phyloP scores from a whole-genome alignment of 1,139 yeast species.

The Lodderomyces elongisporus region DNA sequence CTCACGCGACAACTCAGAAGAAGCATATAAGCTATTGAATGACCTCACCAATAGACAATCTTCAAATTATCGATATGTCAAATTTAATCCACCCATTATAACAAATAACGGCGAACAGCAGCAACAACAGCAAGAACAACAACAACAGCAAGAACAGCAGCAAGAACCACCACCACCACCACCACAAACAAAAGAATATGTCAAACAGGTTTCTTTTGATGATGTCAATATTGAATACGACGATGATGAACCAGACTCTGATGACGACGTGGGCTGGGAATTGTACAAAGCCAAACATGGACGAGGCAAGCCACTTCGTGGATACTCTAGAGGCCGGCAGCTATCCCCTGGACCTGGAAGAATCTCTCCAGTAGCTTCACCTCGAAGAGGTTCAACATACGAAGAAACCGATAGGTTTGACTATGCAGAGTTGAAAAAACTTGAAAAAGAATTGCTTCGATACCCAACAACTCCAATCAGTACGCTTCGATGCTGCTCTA shows the following conservation, averaged over 20 bases:
- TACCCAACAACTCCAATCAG: slow-evolving; percentile 54
- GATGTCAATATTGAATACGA: slow-evolving; percentile 17
- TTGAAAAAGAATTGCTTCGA: slow-evolving; percentile 6
- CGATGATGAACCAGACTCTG: slow-evolving; percentile 12
- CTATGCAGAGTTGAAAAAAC: slow-evolving; percentile 4
- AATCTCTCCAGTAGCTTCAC: slow-evolving; percentile 9
- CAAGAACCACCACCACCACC: too few relatives aligned
- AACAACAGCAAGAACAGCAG: too few relatives aligned
- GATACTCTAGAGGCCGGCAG: slow-evolving; percentile 7
- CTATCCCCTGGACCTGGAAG: slow-evolving; percentile 5
- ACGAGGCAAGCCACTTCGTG: not conserved
- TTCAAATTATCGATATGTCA: slow-evolving; percentile 20
- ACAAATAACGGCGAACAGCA: slow-evolving; percentile 5
- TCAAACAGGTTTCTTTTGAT: slow-evolving; percentile 20
- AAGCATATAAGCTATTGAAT: slow-evolving; percentile 15
- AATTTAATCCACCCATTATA: slow-evolving; percentile 9
- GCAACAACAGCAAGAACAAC: too few relatives aligned
- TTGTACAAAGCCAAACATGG: slow-evolving; percentile 6
- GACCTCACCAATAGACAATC: slow-evolving; percentile 15
- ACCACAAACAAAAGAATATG: slow-evolving; percentile 5
- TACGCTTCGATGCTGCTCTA: slow-evolving; percentile 48
- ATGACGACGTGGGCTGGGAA: slow-evolving; percentile 15
- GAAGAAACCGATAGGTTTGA: slow-evolving; percentile 6
- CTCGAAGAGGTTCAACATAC: slow-evolving; percentile 3
- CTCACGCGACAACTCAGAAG: not conserved